phyloP scores from a whole-genome alignment of 148 eudicot genomes.

The Camellia sinensis region DNA sequence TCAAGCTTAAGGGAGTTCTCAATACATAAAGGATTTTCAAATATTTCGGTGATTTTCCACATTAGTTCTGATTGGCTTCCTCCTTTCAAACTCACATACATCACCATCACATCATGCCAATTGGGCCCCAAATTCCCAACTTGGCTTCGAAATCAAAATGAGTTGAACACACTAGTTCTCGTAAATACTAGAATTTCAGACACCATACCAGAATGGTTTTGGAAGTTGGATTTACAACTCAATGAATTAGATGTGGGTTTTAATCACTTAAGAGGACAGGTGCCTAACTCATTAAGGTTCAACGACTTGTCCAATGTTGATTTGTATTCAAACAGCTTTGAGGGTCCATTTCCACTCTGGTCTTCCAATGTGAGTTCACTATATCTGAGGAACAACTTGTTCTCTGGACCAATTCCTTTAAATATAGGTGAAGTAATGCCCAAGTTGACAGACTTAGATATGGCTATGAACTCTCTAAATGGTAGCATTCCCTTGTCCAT shows the following conservation, averaged over 20 bases:
- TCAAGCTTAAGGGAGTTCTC: not conserved
- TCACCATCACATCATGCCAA: conserved; percentile 8
- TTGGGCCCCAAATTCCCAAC: conserved; percentile 24
- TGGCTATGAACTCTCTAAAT: conserved; percentile 14
- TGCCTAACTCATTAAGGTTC: conserved; percentile 13
- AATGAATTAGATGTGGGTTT: conserved; percentile 12
- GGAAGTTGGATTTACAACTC: conserved; percentile 12
- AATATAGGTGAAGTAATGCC: conserved; percentile 8
- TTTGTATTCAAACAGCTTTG: conserved; percentile 18
- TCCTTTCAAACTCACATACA: not conserved
- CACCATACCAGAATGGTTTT: conserved; percentile 23
- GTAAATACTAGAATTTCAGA: not conserved
- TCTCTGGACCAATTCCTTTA: not conserved
- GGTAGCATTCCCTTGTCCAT: conserved; percentile 12
- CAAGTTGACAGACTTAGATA: conserved; percentile 5
- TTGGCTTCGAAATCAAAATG: conserved; percentile 17
- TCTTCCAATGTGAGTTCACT: conserved; percentile 16
- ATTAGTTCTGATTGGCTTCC: conserved; percentile 20
- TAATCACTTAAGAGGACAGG: conserved; percentile 19
- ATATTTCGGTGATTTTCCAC: conserved; percentile 21
- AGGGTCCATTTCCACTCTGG: conserved; percentile 22
- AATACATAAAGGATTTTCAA: not conserved
- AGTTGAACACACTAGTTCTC: not conserved
- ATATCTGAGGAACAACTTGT: conserved; percentile 15
- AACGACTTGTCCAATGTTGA: not conserved